Evolutionary conservation across 176 grass and related monocot genomes (phyloP).

Genomic region (maize (Zea mays)): DNA sequence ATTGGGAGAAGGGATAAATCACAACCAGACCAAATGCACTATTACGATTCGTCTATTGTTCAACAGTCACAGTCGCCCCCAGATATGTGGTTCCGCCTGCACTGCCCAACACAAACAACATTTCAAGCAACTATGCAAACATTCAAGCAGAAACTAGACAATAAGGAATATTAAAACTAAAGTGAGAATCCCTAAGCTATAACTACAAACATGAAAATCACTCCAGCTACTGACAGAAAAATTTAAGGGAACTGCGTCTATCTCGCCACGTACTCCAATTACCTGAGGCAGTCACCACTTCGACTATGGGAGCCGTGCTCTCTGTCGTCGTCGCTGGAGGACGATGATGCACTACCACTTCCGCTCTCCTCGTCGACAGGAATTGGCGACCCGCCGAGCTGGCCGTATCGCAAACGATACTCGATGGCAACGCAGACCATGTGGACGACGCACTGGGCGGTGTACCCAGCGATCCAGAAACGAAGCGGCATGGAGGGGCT

Average conservation of each 20-base stretch:
- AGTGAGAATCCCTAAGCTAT: background rate
- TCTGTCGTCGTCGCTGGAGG: slow-evolving; percentile 24
- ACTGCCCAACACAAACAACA: background rate
- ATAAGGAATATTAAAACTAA: background rate
- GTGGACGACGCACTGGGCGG: slow-evolving; percentile 64
- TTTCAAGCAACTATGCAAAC: background rate
- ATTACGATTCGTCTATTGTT: background rate
- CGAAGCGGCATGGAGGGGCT: slow-evolving; percentile 54
- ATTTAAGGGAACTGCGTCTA: background rate
- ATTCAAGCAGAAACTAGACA: background rate
- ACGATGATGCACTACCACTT: slow-evolving; percentile 22
- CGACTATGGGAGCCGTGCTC: background rate
- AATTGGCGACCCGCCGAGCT: slow-evolving; percentile 1
- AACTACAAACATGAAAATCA: background rate
- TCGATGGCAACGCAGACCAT: slow-evolving; percentile 64
- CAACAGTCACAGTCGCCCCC: background rate
- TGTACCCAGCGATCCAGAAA: slow-evolving; percentile 64
- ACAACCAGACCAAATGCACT: background rate
- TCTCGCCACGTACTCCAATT: background rate
- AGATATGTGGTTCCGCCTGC: background rate
- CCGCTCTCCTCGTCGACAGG: slow-evolving; percentile 33
- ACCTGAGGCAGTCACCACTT: background rate
- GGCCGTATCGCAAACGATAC: slow-evolving; percentile 49
- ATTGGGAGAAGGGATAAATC: background rate
- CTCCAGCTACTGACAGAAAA: background rate